These are phyloP conservation scores for Chalciporus pseudorubinellus DNA, from an alignment of 768 basidiomycete species.

Conservation along the genomic window DNA sequence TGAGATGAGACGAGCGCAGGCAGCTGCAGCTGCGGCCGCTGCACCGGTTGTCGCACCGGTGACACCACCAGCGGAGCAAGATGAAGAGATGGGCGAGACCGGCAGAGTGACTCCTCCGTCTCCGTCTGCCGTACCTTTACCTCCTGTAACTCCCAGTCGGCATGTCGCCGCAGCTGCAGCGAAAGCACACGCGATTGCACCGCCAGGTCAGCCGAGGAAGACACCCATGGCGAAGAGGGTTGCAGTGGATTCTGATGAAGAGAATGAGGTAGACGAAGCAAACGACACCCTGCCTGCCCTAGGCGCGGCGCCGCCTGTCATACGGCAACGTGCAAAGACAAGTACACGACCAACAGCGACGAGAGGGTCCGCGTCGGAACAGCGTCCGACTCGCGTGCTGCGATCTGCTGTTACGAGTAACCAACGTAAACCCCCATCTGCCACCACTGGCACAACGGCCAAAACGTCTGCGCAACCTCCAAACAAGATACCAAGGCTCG, in stretches of 20 bases:
- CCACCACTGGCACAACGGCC: slow-evolving; percentile 35
- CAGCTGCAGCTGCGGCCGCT: slow-evolving; percentile 39
- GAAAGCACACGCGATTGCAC: slow-evolving; percentile 66
- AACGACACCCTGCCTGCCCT: slow-evolving; percentile 67
- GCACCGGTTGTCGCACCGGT: slow-evolving; percentile 64
- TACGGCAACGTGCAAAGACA: slow-evolving; percentile 36
- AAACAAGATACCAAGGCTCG: slow-evolving; percentile 69
- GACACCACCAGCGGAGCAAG: slow-evolving; percentile 76
- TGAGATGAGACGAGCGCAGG: slow-evolving; percentile 54
- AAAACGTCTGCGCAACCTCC: slow-evolving; percentile 47
- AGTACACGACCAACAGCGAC: slow-evolving; percentile 38
- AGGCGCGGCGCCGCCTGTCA: slow-evolving; percentile 43
- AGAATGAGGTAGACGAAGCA: slow-evolving; percentile 50
- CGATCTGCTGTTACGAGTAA: slow-evolving; percentile 60
- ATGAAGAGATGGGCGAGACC: slow-evolving; percentile 55
- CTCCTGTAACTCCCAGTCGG: slow-evolving; percentile 79
- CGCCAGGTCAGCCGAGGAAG: slow-evolving; percentile 85
- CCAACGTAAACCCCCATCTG: slow-evolving; percentile 52
- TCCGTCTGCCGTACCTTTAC: slow-evolving; percentile 37
- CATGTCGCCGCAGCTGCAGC: slow-evolving; percentile 70
- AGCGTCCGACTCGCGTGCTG: slow-evolving; percentile 71
- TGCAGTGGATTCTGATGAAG: slow-evolving; percentile 66
- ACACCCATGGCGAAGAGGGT: slow-evolving; percentile 76
- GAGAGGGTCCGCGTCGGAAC: slow-evolving; percentile 64
- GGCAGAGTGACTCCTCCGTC: slow-evolving; percentile 37